These are phyloP conservation scores for Stromatinia cepivora DNA, from an alignment of 2,329 filamentous ascomycete species.

Conservation along the genomic window DNA sequence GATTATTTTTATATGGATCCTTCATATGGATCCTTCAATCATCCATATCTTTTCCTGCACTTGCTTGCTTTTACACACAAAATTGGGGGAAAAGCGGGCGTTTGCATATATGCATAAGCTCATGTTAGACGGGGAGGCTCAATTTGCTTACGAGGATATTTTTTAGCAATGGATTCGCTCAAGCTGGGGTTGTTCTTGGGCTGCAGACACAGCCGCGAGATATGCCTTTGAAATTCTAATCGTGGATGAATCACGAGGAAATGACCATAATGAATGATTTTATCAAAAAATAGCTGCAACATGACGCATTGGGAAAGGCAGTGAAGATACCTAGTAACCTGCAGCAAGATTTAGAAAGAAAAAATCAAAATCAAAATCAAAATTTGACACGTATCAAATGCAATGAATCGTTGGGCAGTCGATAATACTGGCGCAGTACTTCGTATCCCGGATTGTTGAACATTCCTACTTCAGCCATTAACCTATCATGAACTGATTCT, in stretches of 20 bases:
- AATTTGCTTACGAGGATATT: constrained; percentile 7
- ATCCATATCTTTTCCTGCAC: constrained; percentile 8
- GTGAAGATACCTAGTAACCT: not conserved
- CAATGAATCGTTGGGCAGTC: not conserved
- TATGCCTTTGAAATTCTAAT: constrained; percentile 3
- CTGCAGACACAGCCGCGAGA: constrained; percentile 22
- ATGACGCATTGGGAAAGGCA: not conserved
- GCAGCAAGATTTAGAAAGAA: not conserved
- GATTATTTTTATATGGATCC: not conserved
- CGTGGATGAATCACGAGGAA: constrained; percentile 14
- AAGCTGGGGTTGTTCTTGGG: constrained; percentile 17
- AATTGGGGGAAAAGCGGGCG: constrained; percentile 21
- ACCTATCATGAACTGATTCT: constrained; percentile 1
- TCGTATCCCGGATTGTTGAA: not conserved
- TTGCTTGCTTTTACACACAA: constrained; percentile 11
- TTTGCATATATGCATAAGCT: constrained; percentile 17
- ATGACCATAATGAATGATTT: constrained; percentile 21
- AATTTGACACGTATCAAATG: constrained; percentile 3
- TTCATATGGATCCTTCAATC: not conserved
- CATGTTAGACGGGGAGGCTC: not conserved
- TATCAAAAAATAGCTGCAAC: not conserved
- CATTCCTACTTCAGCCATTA: not conserved
- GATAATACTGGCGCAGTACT: not conserved
- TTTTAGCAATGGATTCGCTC: constrained; percentile 3
- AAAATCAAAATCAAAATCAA: not conserved